phyloP scores from a whole-genome alignment of 192 early-diverging fungal species.

The Coemansia sp. region DNA sequence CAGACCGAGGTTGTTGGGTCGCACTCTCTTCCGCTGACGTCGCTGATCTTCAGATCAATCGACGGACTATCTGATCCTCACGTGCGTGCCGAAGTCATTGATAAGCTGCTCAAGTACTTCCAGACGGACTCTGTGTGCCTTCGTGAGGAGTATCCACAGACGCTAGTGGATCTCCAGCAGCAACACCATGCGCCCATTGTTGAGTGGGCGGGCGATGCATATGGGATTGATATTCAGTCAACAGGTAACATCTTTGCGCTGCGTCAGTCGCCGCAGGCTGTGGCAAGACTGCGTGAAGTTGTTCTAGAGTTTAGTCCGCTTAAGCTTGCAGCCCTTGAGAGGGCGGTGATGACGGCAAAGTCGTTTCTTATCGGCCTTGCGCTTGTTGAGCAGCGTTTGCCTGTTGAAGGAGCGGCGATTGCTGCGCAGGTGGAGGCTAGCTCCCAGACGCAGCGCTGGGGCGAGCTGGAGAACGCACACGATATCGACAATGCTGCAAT shows the following conservation, averaged over 20 bases:
- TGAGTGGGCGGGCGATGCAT: conserved; percentile 68
- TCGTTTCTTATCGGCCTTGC: conserved; percentile 89
- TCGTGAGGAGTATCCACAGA: conserved; percentile 75
- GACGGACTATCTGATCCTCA: conserved; percentile 67
- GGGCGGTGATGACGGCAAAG: conserved; percentile 80
- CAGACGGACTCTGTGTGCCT: conserved; percentile 90
- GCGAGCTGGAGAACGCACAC: conserved; percentile 79
- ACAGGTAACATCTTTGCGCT: conserved; percentile 72
- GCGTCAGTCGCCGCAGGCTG: conserved; percentile 65
- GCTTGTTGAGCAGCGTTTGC: conserved; percentile 73
- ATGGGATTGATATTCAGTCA: conserved; percentile 67
- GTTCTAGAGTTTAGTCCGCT: conserved; percentile 65
- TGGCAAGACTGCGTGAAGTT: conserved; percentile 57
- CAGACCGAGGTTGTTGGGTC: conserved; percentile 76
- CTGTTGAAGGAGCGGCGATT: conserved; percentile 71
- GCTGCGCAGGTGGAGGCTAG: conserved; percentile 84
- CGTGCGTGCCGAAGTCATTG: conserved; percentile 68
- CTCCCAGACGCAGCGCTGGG: conserved; percentile 89
- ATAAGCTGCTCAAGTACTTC: conserved; percentile 76
- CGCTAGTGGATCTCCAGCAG: conserved; percentile 77
- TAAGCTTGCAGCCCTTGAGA: conserved; percentile 87
- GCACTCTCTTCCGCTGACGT: conserved; percentile 90
- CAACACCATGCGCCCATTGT: conserved; percentile 79
- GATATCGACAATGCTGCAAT: conserved; percentile 55
- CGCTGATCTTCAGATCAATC: conserved; percentile 81